Conservation (phyloP, 2,329 filamentous ascomycete species). For the Aspergillus novofumigatus region DNA sequence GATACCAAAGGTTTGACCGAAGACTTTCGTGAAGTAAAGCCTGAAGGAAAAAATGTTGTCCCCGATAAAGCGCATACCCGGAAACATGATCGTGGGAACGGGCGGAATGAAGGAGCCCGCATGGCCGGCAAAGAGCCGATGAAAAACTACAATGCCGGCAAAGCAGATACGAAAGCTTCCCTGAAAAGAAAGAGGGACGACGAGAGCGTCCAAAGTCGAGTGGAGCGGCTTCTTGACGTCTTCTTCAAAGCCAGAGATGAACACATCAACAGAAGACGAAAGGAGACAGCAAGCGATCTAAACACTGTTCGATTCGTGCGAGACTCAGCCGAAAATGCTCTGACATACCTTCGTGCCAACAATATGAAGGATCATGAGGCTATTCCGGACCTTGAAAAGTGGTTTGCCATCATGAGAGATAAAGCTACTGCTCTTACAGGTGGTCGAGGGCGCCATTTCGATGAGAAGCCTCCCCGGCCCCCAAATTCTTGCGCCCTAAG, state of each 20-base stretch:
- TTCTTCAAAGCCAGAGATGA: conserved; percentile 37
- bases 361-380: neutral
- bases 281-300: conserved; percentile 19
- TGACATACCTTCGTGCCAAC: conserved; percentile 9
- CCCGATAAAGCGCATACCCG: neutral
- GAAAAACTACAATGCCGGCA: neutral
- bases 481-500: conserved; percentile 8
- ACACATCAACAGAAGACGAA: conserved; percentile 26
- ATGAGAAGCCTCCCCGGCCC: conserved; percentile 14
- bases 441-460: conserved; percentile 38
- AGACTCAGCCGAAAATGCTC: conserved; percentile 41
- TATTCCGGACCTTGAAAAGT: conserved; percentile 27
- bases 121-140: neutral
- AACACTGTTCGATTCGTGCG: conserved; percentile 38
- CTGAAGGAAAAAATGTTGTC: neutral
- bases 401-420: conserved; percentile 30
- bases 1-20: neutral
- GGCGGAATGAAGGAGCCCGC: neutral
- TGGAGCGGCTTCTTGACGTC: conserved; percentile 22
- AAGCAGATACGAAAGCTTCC: neutral
- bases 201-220: conserved; percentile 1
- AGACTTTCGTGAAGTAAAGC: neutral
- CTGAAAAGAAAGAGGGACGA: neutral
- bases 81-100: neutral
- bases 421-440: conserved; percentile 34